Evolutionary conservation across 2,329 filamentous ascomycete genomes (phyloP).

Genomic region (Basipetospora chlamydospora): DNA sequence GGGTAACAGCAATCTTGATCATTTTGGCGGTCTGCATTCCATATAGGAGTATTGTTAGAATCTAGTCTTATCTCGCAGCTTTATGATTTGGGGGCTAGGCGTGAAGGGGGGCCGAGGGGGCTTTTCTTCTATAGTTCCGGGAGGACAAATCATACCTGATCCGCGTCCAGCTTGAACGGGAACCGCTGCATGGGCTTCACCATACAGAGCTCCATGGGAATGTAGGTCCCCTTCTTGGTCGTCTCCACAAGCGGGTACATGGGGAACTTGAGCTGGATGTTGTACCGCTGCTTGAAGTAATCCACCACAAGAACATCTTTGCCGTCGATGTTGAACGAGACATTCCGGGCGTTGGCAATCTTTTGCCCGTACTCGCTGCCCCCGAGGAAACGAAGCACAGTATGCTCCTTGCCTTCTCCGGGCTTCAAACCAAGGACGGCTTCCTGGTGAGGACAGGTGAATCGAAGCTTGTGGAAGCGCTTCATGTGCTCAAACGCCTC

Average conservation of each 20-base stretch:
- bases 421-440: conserved; percentile 19
- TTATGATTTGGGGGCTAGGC: too few species aligned
- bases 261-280: conserved; percentile 28
- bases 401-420: conserved; percentile 29
- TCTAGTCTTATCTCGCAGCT: too few species aligned
- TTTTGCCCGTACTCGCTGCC: conserved; percentile 24
- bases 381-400: conserved; percentile 36
- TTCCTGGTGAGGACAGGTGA: conserved; percentile 37
- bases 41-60: too few species aligned
- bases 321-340: conserved; percentile 39
- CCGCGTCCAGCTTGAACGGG: conserved; percentile 43
- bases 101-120: too few species aligned
- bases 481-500: conserved; percentile 40
- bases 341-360: conserved; percentile 34
- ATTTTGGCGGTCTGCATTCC: conserved; percentile 56
- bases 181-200: conserved; percentile 44
- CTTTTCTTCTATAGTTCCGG: not conserved
- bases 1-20: conserved; percentile 86
- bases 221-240: conserved; percentile 30
- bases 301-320: conserved; percentile 32
- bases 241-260: conserved; percentile 44
- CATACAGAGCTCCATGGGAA: conserved; percentile 47
- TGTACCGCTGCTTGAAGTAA: conserved; percentile 43
- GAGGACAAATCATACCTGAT: conserved; percentile 16
- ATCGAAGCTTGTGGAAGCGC: conserved; percentile 39